Evolutionary conservation across 805 yeast genomes (phyloP).

Genomic region (Candida rishiriensis): DNA sequence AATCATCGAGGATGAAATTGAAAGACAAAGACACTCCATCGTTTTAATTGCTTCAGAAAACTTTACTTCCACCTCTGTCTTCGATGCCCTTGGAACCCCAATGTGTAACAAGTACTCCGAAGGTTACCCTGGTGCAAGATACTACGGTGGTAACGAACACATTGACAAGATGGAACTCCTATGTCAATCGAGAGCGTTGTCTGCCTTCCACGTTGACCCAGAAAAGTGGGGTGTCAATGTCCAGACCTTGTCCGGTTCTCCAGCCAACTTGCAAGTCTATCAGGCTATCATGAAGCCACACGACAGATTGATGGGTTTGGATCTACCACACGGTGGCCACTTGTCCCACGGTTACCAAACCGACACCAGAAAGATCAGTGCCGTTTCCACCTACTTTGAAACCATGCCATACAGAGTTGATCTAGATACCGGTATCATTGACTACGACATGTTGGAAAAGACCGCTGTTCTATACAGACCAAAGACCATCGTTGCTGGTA

Average conservation of each 20-base stretch:
- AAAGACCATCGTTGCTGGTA: conserved; percentile 91
- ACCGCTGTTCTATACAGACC: conserved; percentile 89
- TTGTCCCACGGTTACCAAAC: conserved; percentile 97
- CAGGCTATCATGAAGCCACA: conserved; percentile 84
- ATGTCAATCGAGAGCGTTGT: conserved; percentile 88
- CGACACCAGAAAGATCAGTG: conserved; percentile 81
- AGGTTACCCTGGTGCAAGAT: conserved; percentile 97
- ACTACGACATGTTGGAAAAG: conserved; percentile 80
- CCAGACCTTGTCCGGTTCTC: conserved; percentile 93
- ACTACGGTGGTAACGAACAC: conserved; percentile 96
- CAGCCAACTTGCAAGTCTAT: conserved; percentile 92
- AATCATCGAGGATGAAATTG: conserved; percentile 70
- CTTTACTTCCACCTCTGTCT: conserved; percentile 91
- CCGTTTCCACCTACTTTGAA: conserved; percentile 89
- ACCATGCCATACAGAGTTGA: conserved; percentile 96
- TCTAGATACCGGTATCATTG: conserved; percentile 82
- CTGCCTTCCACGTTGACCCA: conserved; percentile 72
- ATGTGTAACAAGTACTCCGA: conserved; percentile 98
- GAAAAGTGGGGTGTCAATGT: conserved; percentile 97
- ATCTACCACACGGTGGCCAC: conserved; percentile 98
- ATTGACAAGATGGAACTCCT: conserved; percentile 87
- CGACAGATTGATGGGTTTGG: conserved; percentile 95
- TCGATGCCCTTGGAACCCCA: conserved; percentile 91
- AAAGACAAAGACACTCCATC: conserved; percentile 87
- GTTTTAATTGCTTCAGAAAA: conserved; percentile 94